Base-by-base conservation (phyloP, 176 grass and related monocot genomes). In the Cymbopogon citratus region DNA sequence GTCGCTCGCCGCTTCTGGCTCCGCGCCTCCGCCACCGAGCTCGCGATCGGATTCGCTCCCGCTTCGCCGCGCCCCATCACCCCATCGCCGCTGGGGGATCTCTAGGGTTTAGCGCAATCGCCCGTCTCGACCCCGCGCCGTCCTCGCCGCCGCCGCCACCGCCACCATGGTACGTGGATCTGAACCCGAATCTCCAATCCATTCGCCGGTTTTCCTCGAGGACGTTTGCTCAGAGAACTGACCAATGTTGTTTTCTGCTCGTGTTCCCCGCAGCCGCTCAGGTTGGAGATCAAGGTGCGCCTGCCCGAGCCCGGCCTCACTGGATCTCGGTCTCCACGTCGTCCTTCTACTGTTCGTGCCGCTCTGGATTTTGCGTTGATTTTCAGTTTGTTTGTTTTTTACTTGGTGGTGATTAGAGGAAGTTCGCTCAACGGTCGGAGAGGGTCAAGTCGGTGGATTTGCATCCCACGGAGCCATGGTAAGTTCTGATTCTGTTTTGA, bases 241-340 rank as follows among this genome's bases (percentile, higher is more conserved):
- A 87, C 74, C 81, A 89, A 75, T 91, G 67, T 48, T 76, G 81
- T 93, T 23, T 86, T 38, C 83, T 73, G 33, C 74, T 73, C 79
- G 60, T 73, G 74, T 27, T 75, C 63, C 6, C 63, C 9, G 79
- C 91, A 99, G 96, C 96, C 96, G 82, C 96, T 99, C 87, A 95
- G 96, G 90, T 89, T 99, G 82, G 96, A 99, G 87, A 99, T 99
- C 92, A 99, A 99, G 96, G 96, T 99, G 89, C 80, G 81, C 27
- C n/a, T 12, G 59, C 59, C 12, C 77, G 73, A 7, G 51, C 59
- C 7, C 77, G 72, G 5, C 54, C 34, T 18, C 41, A 33, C 84
- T 72, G 57, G 82, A 90, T 87, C 80, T 80, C 81, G 82, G 73
- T 88, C 75, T 66, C 39, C 27, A 18, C 69, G 13, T 69, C 57